Base-by-base conservation (phyloP, 1,284 basidiomycete genomes). In the Cryptococcus sp. region DNA sequence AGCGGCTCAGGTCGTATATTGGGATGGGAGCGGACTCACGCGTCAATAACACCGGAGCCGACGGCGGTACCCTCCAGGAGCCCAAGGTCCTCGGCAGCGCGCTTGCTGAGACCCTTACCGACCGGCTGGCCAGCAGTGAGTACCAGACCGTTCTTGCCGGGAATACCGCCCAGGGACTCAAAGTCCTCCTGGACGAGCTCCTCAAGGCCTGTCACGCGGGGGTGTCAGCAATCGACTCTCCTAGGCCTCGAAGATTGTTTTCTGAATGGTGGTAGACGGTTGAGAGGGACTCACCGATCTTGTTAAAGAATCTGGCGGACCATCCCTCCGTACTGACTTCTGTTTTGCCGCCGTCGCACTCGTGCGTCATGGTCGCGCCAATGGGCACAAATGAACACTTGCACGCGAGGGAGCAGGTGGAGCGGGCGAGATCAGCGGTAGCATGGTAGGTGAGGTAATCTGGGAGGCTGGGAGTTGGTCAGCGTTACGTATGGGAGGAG, bases 301-400 rank as follows among this genome's bases (percentile, higher is more conserved):
- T 81, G 53, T 83, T 76, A 76, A 96, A 91, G 77, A 96, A 95
- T 16, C 87, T 84, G n/a, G 84, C 81, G 67, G 91, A 86, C 92
- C 93, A 97, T 16, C 92, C 93, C 48, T 71, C 68, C 49, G 76
- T 68, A 38, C 77, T 78, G 57, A 75, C 66, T 47, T 77, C 72
- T 55, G 72, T 65, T 36, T 64, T 56, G 2, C 66, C 70, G 28
- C 67, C 70, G 44, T 75, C 72, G 46, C 72, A 72, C 16, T 62
- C 67, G 56, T 76, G 70, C 15, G 52, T 59, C 71, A 78, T 73
- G n/a, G 61, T 69, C 8, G 74, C 72, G 28, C 74, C 80, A 8
- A 85, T 84, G 2, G 92, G 92, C n/a, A 98, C 87, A 75, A 88
- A 98, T 1, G 90, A 91, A 78, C 89, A 98, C 80, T 98, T 98